Conservation (phyloP, 495 filamentous ascomycete genomes). For the Hypoxylon lienhwacheense region DNA sequence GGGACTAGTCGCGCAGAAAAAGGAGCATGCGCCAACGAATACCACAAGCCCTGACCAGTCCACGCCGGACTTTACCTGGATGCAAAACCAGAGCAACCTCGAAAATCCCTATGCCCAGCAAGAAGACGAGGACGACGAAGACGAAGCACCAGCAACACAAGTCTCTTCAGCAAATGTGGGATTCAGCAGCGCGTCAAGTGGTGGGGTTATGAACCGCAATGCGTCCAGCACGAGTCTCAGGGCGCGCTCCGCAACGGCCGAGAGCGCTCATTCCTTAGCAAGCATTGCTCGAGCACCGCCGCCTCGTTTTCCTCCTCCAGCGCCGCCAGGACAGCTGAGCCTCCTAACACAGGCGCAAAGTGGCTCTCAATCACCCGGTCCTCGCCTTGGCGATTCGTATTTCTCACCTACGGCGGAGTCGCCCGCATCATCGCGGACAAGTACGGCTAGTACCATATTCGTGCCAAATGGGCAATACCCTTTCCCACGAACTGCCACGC, state of each 20-base stretch:
- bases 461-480: conserved; percentile 64
- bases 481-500: conserved; percentile 74
- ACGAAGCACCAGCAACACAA: conserved; percentile 36
- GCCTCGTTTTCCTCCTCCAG: conserved; percentile 68
- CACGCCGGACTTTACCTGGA: conserved; percentile 72
- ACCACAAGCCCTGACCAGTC: conserved; percentile 42
- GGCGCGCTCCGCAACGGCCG: conserved; percentile 75
- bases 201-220: conserved; percentile 65
- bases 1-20: conserved; percentile 61
- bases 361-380: conserved; percentile 50
- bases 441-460: conserved; percentile 60
- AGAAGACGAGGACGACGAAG: conserved; percentile 70
- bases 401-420: conserved; percentile 89
- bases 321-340: conserved; percentile 60
- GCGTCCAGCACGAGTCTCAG: conserved; percentile 78
- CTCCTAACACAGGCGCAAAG: conserved; percentile 78
- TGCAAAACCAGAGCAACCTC: conserved; percentile 62
- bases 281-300: conserved; percentile 58
- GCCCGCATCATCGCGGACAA: conserved; percentile 79
- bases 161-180: conserved; percentile 43
- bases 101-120: conserved; percentile 80
- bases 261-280: conserved; percentile 59
- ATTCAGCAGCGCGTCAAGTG: conserved; percentile 37
- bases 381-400: conserved; percentile 69
- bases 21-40: conserved; percentile 48